Evolutionary conservation across 768 basidiomycete genomes (phyloP), one percentile per base, ranked within the genome.

Genomic region (Amanita brunnescens): DNA sequence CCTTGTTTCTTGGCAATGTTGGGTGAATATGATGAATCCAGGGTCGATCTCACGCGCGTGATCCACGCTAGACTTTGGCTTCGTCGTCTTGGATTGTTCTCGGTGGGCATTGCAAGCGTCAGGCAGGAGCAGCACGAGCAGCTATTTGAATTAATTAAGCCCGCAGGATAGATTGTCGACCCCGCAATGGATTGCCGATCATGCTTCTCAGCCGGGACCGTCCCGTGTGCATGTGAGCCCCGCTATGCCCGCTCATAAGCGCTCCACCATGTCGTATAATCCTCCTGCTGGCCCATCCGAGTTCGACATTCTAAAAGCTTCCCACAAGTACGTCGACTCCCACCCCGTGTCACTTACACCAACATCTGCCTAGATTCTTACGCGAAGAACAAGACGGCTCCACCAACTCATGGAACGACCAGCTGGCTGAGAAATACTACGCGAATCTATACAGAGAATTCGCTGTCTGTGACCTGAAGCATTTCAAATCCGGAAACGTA

Each of bases 401-500:
- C 55, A 63, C 10, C 2, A 59, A 67, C 6, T 70, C 80, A 1
- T 98, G 92, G 89, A 83, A 94, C 60, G 90, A 94, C 42, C 74
- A 81, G 54, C 73, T 98, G 23, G 94, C 95, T 0, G 73, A 77
- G 54, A 94, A 93, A 59, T 97, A 94, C 70, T 94, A 98, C 59
- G 70, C 76, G 10, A 87, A 70, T 57, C 78, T 98, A 2, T 96
- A 91, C 64, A 86, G 91, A 55, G 94, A 98, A 66, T 98, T 85
- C 59, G 91, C 89, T 0, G 72, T 93, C 18, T 92, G 90, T 62
- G 91, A 97, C 67, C 71, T 97, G 54, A 97, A 97, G 70, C 95
- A 97, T 62, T 96, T 90, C 74, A 96, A 92, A 70, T 83, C 87
- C 0, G 89, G 91, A 13, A 86, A 88, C 54, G 91, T 94, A 55